Evolutionary conservation across 2,329 filamentous ascomycete species (phyloP), one percentile per base, ranked within the genome.

Genomic region (Stachybotrys chartarum): DNA sequence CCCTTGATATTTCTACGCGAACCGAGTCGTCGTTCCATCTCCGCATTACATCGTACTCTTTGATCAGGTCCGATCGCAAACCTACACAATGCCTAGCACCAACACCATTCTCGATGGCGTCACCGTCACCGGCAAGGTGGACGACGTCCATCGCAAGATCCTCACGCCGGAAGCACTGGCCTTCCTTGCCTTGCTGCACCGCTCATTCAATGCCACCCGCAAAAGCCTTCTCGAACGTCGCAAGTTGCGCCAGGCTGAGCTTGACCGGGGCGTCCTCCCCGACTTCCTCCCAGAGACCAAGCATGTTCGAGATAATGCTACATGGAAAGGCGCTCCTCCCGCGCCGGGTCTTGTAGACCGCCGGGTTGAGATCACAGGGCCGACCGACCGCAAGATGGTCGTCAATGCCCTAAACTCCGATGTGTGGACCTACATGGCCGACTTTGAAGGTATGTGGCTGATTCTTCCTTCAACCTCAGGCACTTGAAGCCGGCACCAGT

Each of bases 381-480:
- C 94, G 1, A 97, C 92, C 7, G 94, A 97, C 75, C 84, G 94
- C 63, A 99, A 97, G 83, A 99, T 99, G 94, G 91, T 97, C 51
- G 90, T 97, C 60, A 99, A 99, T 72, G 94, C 94, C 10, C 70
- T 97, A 70, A 99, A 97, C 74, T 87, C 93, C 50, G 84, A 97
- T 67, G 94, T 97, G 30, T 97, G 90, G 88, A 97, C 93, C 55
- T 99, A 97, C 69, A 99, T 99, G 94, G 94, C 94, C 51, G 94
- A 99, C 75, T 96, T 99, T 63, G 94, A 99, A 77, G 93, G 92
- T 94, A 73, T 66, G 81, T 71, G 54, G 47, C 14, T 17, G n/a
- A 35, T 56, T 50, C 11, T 14, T 30, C 30, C 45, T n/a, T 10
- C 7, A 6, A 50, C 53, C 51, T 50, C 54, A 45, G 48, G 24